Percentiles rank a stretch among this genome's conserved stretches.
Conservation (phyloP, 164 flowering plant species). For the Brasenia schreberi region DNA sequence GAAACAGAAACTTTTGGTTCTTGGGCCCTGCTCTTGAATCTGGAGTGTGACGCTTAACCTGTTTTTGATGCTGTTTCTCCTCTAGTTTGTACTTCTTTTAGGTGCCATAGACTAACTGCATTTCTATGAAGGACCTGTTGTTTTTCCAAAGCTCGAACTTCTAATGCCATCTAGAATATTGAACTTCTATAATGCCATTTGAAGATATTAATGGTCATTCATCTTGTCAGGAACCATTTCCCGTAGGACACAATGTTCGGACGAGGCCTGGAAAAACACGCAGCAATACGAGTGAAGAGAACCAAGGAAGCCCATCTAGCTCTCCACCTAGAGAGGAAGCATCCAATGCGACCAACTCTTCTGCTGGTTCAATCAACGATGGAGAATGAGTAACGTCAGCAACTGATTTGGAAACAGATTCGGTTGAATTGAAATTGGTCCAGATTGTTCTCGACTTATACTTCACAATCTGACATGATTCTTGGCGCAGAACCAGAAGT, state of each 20-base stretch:
- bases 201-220: neutral
- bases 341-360: slow-evolving; percentile 24
- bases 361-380: slow-evolving; percentile 37
- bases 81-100: too few relatives aligned
- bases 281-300: slow-evolving; percentile 28
- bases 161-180: too few relatives aligned
- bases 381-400: slow-evolving; percentile 16
- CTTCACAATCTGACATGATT: neutral
- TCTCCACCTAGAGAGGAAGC: slow-evolving; percentile 33
- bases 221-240: slow-evolving; percentile 64
- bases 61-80: too few relatives aligned
- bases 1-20: too few relatives aligned
- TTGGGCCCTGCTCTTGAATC: too few relatives aligned
- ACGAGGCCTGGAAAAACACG: slow-evolving; percentile 39
- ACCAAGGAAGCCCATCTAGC: slow-evolving; percentile 33
- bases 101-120: too few relatives aligned
- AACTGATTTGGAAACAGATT: neutral
- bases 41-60: too few relatives aligned
- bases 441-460: neutral
- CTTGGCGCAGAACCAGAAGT: neutral
- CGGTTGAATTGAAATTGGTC: neutral
- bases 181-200: too few relatives aligned
- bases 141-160: too few relatives aligned
- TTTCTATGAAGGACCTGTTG: too few relatives aligned
- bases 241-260: slow-evolving; percentile 60